Percentiles rank a stretch among this genome's conserved stretches.
These are phyloP conservation scores for Plasmodium ovale DNA, from an alignment of 169 alveolate species.

Conservation along the genomic window DNA sequence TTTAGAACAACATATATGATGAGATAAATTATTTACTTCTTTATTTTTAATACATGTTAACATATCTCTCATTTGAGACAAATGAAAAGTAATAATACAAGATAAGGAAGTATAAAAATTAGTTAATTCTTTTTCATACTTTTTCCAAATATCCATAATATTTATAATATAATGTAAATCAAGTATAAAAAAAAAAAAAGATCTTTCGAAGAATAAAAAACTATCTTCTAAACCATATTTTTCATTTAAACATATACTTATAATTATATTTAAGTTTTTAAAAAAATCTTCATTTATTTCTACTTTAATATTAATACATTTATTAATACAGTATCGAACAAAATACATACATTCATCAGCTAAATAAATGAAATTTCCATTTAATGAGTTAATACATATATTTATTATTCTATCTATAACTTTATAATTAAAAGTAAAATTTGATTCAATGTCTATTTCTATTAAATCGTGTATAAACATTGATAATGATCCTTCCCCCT, in stretches of 20 bases:
- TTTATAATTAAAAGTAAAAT: slow-evolving; percentile 53
- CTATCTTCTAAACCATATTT: slow-evolving; percentile 8
- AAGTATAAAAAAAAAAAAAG: slow-evolving; percentile 34
- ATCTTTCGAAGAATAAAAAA: slow-evolving; percentile 39
- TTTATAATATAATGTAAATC: slow-evolving; percentile 26
- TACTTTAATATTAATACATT: slow-evolving; percentile 42
- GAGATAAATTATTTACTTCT: neutral
- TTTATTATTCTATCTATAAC: slow-evolving; percentile 38
- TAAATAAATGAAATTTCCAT: slow-evolving; percentile 17
- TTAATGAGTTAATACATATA: slow-evolving; percentile 61
- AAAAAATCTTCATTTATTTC: slow-evolving; percentile 37
- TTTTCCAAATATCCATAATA: slow-evolving; percentile 48
- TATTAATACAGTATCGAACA: slow-evolving; percentile 61
- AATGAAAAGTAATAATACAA: slow-evolving; percentile 30
- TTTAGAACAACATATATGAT: slow-evolving; percentile 20
- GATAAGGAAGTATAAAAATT: slow-evolving; percentile 14
- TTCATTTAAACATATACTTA: slow-evolving; percentile 36
- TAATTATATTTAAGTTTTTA: slow-evolving; percentile 34
- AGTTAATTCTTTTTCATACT: slow-evolving; percentile 13
- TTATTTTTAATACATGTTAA: slow-evolving; percentile 20
- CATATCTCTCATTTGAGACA: slow-evolving; percentile 13
- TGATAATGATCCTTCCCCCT: slow-evolving; percentile 51
- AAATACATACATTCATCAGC: slow-evolving; percentile 69
- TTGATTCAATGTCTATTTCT: slow-evolving; percentile 72
- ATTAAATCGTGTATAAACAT: slow-evolving; percentile 60